phyloP scores from a whole-genome alignment of 495 filamentous ascomycete species.

The Sordaria brevicollis region DNA sequence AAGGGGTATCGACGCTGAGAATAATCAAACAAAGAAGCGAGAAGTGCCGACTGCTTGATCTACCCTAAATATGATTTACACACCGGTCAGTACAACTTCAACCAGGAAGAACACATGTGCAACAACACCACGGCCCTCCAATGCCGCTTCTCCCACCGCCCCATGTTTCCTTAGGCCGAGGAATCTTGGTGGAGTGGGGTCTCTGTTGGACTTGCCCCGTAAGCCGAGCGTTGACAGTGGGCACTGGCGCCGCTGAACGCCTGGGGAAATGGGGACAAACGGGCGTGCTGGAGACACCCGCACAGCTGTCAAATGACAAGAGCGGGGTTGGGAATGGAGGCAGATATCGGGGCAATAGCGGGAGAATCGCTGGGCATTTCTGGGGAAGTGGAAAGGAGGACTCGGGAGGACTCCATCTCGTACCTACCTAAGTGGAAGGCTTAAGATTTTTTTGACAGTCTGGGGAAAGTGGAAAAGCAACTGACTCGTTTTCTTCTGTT shows the following conservation, averaged over 20 bases:
- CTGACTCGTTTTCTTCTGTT: background rate
- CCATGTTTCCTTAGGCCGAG: background rate
- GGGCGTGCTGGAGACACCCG: background rate
- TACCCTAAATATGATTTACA: background rate
- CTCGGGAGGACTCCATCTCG: background rate
- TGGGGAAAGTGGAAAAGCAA: background rate
- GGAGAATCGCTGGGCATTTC: too few relatives aligned
- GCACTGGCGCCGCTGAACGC: background rate
- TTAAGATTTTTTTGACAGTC: background rate
- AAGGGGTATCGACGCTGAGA: background rate
- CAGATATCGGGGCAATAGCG: background rate
- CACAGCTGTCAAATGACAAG: background rate
- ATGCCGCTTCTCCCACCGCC: background rate
- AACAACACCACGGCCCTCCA: too few relatives aligned
- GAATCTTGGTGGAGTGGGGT: background rate
- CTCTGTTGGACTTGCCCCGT: background rate
- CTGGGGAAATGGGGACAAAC: background rate
- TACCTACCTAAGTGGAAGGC: background rate
- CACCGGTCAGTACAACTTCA: background rate
- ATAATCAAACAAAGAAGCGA: background rate
- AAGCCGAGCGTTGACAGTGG: background rate
- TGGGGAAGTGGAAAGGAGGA: background rate
- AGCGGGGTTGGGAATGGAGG: background rate
- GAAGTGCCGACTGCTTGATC: background rate
- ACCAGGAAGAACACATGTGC: background rate